Evolutionary conservation across 1,139 yeast species (phyloP).

Genomic region (Tardiomyces digboiensis): DNA sequence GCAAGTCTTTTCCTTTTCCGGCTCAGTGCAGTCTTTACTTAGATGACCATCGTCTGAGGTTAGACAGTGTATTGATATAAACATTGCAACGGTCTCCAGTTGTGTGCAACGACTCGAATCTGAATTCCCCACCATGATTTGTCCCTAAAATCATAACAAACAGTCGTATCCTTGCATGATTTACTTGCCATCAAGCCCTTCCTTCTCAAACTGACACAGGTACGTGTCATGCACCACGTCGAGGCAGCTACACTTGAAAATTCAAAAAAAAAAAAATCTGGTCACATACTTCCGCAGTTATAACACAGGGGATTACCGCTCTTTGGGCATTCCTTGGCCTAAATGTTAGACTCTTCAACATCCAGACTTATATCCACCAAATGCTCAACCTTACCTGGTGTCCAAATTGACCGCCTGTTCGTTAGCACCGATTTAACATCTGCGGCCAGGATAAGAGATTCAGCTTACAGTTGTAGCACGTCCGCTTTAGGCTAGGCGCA

Average conservation of each 20-base stretch:
- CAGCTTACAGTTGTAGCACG: conserved; percentile 21
- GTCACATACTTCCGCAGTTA: conserved; percentile 23
- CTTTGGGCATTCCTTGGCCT: conserved; percentile 29
- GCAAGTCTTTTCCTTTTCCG: conserved; percentile 37
- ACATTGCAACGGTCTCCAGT: no score
- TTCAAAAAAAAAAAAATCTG: no score
- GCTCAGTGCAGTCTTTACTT: conserved; percentile 61
- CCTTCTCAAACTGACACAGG: no score
- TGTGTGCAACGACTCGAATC: no score
- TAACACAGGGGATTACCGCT: conserved; percentile 28
- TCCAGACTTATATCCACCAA: conserved; percentile 5
- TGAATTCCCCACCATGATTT: no score
- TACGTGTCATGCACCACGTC: no score
- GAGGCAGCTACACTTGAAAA: no score
- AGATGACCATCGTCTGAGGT: conserved; percentile 48
- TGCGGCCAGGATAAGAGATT: neutral
- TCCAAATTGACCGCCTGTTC: conserved; percentile 25
- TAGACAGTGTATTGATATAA: no score
- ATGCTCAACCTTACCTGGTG: conserved; percentile 26
- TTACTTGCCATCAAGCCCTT: no score
- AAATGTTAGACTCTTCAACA: no score
- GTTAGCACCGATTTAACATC: conserved; percentile 5
- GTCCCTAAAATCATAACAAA: no score
- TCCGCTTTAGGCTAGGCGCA: conserved; percentile 10
- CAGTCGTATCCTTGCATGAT: no score